phyloP scores from a whole-genome alignment of 805 yeast genomes.

The Soucietia sequanensis region DNA sequence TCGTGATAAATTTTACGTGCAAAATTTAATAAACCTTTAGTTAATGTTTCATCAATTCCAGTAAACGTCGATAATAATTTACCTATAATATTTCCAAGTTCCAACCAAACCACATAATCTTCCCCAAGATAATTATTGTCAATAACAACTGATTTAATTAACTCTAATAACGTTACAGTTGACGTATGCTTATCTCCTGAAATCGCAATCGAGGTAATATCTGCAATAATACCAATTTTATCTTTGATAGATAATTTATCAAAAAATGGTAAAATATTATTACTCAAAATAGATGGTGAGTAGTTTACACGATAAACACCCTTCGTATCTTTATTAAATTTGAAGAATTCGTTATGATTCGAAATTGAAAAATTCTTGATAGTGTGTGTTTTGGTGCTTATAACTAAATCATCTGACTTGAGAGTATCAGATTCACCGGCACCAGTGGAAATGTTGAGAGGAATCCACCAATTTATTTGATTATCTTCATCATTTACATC shows the following conservation, averaged over 20 bases:
- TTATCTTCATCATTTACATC: slow-evolving; percentile 61
- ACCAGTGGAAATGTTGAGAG: slow-evolving; percentile 38
- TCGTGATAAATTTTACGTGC: slow-evolving; percentile 26
- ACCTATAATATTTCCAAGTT: slow-evolving; percentile 42
- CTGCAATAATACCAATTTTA: slow-evolving; percentile 55
- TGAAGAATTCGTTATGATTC: slow-evolving; percentile 27
- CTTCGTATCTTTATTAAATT: slow-evolving; percentile 48
- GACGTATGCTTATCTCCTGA: slow-evolving; percentile 37
- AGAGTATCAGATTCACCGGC: slow-evolving; percentile 2
- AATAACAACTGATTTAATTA: slow-evolving; percentile 32
- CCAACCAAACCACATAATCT: slow-evolving; percentile 54
- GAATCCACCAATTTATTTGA: slow-evolving; percentile 58
- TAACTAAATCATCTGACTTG: slow-evolving; percentile 17
- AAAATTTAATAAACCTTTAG: slow-evolving; percentile 29
- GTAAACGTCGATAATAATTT: slow-evolving; percentile 37
- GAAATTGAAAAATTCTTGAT: slow-evolving; percentile 19
- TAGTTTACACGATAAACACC: slow-evolving; percentile 59
- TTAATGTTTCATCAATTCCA: slow-evolving; percentile 17
- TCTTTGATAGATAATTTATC: slow-evolving; percentile 43
- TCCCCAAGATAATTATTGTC: slow-evolving; percentile 25
- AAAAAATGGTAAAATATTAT: slow-evolving; percentile 39
- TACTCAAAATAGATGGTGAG: slow-evolving; percentile 38
- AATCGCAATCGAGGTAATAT: slow-evolving; percentile 47
- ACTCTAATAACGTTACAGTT: slow-evolving; percentile 45
- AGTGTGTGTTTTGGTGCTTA: slow-evolving; percentile 18